Conservation (phyloP, 805 yeast genomes). For the Jamesozyma spencerorum region DNA sequence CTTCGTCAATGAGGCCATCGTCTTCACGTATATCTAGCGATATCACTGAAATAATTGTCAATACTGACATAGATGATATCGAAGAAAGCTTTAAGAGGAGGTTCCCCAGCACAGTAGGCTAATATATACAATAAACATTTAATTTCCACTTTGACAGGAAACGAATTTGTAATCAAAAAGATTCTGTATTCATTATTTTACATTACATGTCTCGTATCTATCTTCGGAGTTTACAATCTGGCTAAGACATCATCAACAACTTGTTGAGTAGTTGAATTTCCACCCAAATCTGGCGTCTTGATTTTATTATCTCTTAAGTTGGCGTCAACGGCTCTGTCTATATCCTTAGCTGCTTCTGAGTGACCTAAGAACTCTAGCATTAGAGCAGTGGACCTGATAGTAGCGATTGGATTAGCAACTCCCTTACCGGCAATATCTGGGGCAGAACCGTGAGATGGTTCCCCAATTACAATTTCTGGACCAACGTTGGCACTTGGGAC, state of each 20-base stretch:
- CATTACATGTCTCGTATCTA: background rate
- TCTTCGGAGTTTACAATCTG: slow-evolving; percentile 8
- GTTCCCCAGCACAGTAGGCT: slow-evolving; percentile 48
- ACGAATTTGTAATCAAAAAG: background rate
- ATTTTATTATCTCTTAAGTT: slow-evolving; percentile 66
- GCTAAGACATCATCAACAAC: slow-evolving; percentile 74
- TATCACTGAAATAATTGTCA: slow-evolving; percentile 4
- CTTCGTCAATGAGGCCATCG: slow-evolving; percentile 30
- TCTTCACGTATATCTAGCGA: slow-evolving; percentile 3
- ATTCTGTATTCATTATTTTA: background rate
- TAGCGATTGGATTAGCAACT: slow-evolving; percentile 93
- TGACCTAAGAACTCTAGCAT: slow-evolving; percentile 96
- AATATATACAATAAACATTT: background rate
- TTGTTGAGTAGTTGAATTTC: slow-evolving; percentile 74
- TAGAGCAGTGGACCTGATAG: slow-evolving; percentile 93
- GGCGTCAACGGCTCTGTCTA: slow-evolving; percentile 90
- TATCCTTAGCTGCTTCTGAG: slow-evolving; percentile 80
- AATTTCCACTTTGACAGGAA: background rate
- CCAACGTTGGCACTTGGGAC: slow-evolving; percentile 98
- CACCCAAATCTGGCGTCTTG: slow-evolving; percentile 94
- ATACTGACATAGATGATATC: slow-evolving; percentile 38
- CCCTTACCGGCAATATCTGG: slow-evolving; percentile 97
- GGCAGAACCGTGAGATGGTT: slow-evolving; percentile 98
- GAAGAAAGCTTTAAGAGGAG: slow-evolving; percentile 48
- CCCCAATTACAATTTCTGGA: slow-evolving; percentile 91